phyloP scores from a whole-genome alignment of 1,284 basidiomycete species.

The Irpex sp. region DNA sequence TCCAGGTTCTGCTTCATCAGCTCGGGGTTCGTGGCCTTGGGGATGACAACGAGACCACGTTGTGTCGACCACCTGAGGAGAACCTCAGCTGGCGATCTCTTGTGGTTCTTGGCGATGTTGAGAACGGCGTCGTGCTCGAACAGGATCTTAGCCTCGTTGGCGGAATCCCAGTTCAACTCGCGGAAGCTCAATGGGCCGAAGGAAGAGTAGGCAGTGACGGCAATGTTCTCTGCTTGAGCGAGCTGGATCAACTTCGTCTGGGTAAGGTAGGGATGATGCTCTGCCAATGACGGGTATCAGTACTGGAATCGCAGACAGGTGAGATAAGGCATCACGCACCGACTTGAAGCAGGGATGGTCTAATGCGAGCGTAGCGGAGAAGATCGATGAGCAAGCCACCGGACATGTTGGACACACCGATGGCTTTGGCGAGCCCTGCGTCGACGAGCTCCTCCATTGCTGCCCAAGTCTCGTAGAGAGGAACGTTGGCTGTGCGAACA shows the following conservation, averaged over 20 bases:
- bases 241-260: constrained; percentile 19
- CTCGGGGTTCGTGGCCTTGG: constrained; percentile 19
- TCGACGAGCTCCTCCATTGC: constrained; percentile 25
- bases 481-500: constrained; percentile 20
- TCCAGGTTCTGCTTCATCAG: constrained; percentile 21
- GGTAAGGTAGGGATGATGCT: constrained; percentile 24
- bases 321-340: constrained; percentile 12
- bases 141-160: constrained; percentile 18
- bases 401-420: constrained; percentile 24
- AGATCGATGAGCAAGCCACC: constrained; percentile 24
- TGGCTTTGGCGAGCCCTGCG: constrained; percentile 20
- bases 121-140: constrained; percentile 21
- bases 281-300: constrained; percentile 7
- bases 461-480: constrained; percentile 24
- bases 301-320: neutral
- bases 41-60: constrained; percentile 22
- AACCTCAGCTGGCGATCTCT: constrained; percentile 19
- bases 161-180: constrained; percentile 20
- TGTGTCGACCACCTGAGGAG: constrained; percentile 24
- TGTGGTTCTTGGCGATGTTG: constrained; percentile 18
- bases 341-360: constrained; percentile 23
- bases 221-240: constrained; percentile 19
- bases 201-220: constrained; percentile 24
- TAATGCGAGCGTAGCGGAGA: constrained; percentile 22
- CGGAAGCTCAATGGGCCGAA: constrained; percentile 25